Conservation (phyloP, 192 early-diverging fungal species). For the Linnemannia hyalina region DNA sequence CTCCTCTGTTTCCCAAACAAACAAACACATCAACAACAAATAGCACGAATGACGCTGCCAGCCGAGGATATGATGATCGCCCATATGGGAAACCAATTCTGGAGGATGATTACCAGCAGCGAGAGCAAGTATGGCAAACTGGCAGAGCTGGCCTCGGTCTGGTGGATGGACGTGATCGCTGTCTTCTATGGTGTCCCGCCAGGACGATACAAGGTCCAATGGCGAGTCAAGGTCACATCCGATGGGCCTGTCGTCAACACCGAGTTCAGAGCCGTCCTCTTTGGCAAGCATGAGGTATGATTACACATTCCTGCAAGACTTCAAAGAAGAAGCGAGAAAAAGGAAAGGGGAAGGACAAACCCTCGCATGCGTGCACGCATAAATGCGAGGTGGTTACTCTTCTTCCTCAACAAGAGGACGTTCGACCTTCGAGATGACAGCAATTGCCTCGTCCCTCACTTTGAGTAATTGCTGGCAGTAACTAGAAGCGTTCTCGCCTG, state of each 20-base stretch:
- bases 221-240: slow-evolving; percentile 36
- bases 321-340: background rate
- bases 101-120: slow-evolving; percentile 33
- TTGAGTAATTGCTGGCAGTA: too few relatives aligned
- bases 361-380: too few relatives aligned
- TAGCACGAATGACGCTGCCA: slow-evolving; percentile 31
- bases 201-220: slow-evolving; percentile 51
- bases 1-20: background rate
- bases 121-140: slow-evolving; percentile 35
- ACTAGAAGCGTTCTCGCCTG: too few relatives aligned
- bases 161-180: slow-evolving; percentile 44
- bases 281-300: slow-evolving; percentile 38
- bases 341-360: background rate
- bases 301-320: background rate
- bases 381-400: too few relatives aligned
- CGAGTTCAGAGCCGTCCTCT: slow-evolving; percentile 40
- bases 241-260: slow-evolving; percentile 48
- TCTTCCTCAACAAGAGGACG: too few relatives aligned
- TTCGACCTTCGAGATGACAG: too few relatives aligned
- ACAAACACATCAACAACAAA: background rate
- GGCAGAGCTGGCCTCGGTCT: slow-evolving; percentile 43
- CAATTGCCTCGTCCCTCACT: too few relatives aligned
- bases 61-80: slow-evolving; percentile 32
- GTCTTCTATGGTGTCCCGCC: slow-evolving; percentile 31
- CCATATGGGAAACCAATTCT: slow-evolving; percentile 47